Evolutionary conservation across 345 rosid genomes (phyloP).

Genomic region (Barbarea vulgaris): DNA sequence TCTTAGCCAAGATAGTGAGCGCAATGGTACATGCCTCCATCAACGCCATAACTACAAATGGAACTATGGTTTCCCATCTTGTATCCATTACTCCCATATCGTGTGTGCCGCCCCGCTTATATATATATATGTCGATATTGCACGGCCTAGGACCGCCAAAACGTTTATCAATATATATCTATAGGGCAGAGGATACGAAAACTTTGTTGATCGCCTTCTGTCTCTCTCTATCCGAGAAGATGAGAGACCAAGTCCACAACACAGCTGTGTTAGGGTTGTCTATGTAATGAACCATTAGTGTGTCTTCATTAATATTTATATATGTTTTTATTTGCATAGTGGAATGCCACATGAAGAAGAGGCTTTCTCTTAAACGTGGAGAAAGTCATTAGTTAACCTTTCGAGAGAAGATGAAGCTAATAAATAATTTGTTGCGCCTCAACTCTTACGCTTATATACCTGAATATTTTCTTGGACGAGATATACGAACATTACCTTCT

Average conservation of each 20-base stretch:
- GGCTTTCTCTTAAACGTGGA: constrained; percentile 28
- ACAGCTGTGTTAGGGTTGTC: constrained; percentile 37
- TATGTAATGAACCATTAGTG: constrained; percentile 4
- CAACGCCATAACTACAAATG: constrained; percentile 56
- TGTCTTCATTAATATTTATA: constrained; percentile 9
- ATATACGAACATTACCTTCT: constrained; percentile 7
- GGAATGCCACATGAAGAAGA: constrained; percentile 37
- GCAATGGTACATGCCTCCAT: constrained; percentile 76
- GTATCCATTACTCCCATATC: constrained; percentile 34
- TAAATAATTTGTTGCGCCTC: constrained; percentile 24
- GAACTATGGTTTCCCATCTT: constrained; percentile 45
- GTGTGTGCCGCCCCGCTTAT: neutral
- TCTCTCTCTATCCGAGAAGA: constrained; percentile 1
- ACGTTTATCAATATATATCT: neutral
- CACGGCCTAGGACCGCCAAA: neutral
- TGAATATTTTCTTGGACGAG: constrained; percentile 26
- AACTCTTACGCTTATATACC: constrained; percentile 16
- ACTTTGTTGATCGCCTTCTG: neutral
- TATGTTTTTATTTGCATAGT: constrained; percentile 16
- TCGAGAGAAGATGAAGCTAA: constrained; percentile 35
- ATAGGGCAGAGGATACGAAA: neutral
- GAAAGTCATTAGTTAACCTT: constrained; percentile 35
- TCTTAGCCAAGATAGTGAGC: constrained; percentile 70
- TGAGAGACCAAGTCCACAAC: constrained; percentile 38
- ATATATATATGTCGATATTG: neutral